These are phyloP conservation scores for Ceratocystis albifundus DNA, from an alignment of 2,329 filamentous ascomycete species.

Conservation along the genomic window DNA sequence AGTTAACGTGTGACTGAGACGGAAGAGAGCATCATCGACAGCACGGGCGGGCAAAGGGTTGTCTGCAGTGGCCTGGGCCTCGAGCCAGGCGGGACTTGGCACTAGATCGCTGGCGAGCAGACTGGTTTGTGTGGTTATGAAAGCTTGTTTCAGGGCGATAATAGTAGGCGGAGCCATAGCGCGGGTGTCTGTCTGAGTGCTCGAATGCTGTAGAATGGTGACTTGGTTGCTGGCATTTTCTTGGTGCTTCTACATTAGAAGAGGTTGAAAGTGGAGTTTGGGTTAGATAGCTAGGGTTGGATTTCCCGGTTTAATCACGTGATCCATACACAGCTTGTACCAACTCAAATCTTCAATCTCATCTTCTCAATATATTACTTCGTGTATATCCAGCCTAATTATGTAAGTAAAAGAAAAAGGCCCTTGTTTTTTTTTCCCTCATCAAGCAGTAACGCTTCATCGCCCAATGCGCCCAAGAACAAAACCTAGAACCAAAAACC, in stretches of 20 bases:
- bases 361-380: neutral
- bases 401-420: conserved; percentile 5
- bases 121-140: conserved; percentile 51
- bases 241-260: no score
- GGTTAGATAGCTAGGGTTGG: neutral
- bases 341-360: neutral
- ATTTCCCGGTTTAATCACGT: neutral
- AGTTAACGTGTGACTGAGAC: conserved; percentile 50
- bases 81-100: conserved; percentile 42
- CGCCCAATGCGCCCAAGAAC: neutral
- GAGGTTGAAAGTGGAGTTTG: conserved; percentile 1
- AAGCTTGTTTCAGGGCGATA: conserved; percentile 51
- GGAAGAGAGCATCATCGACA: conserved; percentile 46
- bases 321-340: neutral
- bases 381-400: neutral
- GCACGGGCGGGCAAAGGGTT: conserved; percentile 37
- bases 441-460: neutral
- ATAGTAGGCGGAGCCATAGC: conserved; percentile 39
- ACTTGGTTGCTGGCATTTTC: no score
- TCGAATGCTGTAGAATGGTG: neutral
- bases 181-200: neutral
- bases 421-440: neutral
- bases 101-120: conserved; percentile 48
- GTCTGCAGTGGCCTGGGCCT: conserved; percentile 31
- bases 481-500: neutral